Evolutionary conservation across 805 yeast species (phyloP).

Genomic region (Citeromyces matritensis): DNA sequence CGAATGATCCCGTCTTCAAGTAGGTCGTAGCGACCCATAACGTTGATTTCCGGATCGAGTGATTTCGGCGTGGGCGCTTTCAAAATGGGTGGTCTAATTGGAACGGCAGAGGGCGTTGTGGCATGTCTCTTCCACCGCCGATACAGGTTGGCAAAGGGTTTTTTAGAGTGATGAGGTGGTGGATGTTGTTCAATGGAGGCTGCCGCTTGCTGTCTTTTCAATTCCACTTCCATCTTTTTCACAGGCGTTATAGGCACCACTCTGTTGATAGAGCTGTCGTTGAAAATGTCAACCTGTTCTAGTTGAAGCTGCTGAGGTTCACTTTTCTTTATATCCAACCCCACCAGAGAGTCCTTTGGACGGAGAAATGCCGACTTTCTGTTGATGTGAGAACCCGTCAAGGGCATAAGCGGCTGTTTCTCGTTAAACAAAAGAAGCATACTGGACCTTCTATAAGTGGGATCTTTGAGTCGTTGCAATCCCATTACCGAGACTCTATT

Average conservation of each 20-base stretch:
- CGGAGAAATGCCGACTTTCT: background rate
- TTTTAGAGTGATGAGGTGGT: background rate
- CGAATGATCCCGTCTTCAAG: slow-evolving; percentile 1
- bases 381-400: slow-evolving; percentile 2
- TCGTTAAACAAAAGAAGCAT: slow-evolving; percentile 18
- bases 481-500: slow-evolving; percentile 21
- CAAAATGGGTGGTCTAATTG: background rate
- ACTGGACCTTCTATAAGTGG: slow-evolving; percentile 23
- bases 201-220: background rate
- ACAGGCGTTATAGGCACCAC: slow-evolving; percentile 59
- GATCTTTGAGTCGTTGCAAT: slow-evolving; percentile 19
- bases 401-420: slow-evolving; percentile 7
- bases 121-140: background rate
- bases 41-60: no score
- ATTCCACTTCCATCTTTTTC: slow-evolving; percentile 35
- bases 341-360: slow-evolving; percentile 8
- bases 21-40: background rate
- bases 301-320: slow-evolving; percentile 2
- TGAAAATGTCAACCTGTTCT: slow-evolving; percentile 20
- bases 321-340: slow-evolving; percentile 1
- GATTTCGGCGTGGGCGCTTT: no score
- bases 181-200: background rate
- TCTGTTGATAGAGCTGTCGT: slow-evolving; percentile 21
- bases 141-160: background rate
- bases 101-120: slow-evolving; percentile 2